Conservation (phyloP, 106 monocot genomes). For the Acorus gramineus region DNA sequence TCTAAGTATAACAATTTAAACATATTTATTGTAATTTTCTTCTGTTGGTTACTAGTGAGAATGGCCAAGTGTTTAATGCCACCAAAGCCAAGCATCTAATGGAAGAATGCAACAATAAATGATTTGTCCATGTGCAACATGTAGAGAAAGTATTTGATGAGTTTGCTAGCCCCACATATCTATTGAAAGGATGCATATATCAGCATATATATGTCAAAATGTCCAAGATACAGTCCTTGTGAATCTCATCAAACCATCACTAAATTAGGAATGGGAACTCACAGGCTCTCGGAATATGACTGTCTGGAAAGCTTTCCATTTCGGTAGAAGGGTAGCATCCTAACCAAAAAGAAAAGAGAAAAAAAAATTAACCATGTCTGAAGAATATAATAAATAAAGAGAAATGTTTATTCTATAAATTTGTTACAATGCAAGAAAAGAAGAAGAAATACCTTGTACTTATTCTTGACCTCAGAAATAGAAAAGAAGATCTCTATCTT, state of each 20-base stretch:
- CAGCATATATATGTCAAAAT: not conserved
- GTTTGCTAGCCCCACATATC: too few relatives aligned
- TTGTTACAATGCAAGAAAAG: not conserved
- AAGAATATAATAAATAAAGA: constrained; percentile 1
- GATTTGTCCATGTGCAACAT: too few relatives aligned
- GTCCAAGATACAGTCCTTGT: not conserved
- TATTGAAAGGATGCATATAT: too few relatives aligned
- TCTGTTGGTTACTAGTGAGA: too few relatives aligned
- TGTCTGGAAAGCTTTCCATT: constrained; percentile 65
- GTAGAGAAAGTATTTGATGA: too few relatives aligned
- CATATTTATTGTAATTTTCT: too few relatives aligned
- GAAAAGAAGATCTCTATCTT: constrained; percentile 28
- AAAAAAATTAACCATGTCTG: not conserved
- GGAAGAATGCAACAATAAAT: too few relatives aligned
- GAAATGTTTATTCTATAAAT: not conserved
- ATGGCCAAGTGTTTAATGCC: too few relatives aligned
- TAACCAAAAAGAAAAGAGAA: constrained; percentile 8
- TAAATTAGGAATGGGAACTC: constrained; percentile 5
- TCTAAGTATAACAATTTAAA: too few relatives aligned
- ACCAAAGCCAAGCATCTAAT: too few relatives aligned
- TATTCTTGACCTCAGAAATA: constrained; percentile 47
- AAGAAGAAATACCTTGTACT: constrained; percentile 49
- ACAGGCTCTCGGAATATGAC: constrained; percentile 53
- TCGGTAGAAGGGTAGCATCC: constrained; percentile 53
- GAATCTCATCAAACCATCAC: not conserved